These are phyloP conservation scores for Candida wancherniae DNA, from an alignment of 805 yeast genomes.

Conservation along the genomic window DNA sequence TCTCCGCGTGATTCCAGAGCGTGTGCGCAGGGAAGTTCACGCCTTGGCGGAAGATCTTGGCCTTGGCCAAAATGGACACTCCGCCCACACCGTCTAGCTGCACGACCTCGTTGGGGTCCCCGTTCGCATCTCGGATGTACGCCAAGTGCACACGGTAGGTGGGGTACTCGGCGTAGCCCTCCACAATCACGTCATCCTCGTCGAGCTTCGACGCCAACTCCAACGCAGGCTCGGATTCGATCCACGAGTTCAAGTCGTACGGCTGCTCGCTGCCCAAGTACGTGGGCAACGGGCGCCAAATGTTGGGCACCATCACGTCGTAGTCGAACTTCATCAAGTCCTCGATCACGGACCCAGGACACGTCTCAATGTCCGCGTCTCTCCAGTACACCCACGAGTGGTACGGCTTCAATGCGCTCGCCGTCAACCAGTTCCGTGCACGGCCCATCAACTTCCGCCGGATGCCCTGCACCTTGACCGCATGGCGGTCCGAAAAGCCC, in stretches of 20 bases:
- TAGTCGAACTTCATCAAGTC: conserved; percentile 63
- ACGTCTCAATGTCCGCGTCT: conserved; percentile 80
- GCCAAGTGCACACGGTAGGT: conserved; percentile 84
- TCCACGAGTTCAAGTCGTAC: conserved; percentile 95
- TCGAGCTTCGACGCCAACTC: conserved; percentile 58
- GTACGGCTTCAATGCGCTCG: conserved; percentile 70
- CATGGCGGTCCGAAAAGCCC: conserved; percentile 79
- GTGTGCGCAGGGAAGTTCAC: conserved; percentile 84
- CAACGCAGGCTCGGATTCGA: conserved; percentile 75
- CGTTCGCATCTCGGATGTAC: conserved; percentile 57
- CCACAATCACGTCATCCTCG: conserved; percentile 84
- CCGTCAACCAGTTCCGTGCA: conserved; percentile 79
- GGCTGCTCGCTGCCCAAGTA: conserved; percentile 91
- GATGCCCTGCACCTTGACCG: conserved; percentile 79
- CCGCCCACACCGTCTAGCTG: conserved; percentile 86
- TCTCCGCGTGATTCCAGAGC: conserved; percentile 80
- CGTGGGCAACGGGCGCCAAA: conserved; percentile 95
- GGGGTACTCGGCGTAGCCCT: conserved; percentile 83
- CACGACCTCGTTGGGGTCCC: conserved; percentile 58
- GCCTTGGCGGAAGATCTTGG: conserved; percentile 70
- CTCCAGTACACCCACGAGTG: conserved; percentile 93
- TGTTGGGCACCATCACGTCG: conserved; percentile 81
- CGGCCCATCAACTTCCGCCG: conserved; percentile 82
- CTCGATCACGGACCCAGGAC: conserved; percentile 72
- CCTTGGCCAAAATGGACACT: conserved; percentile 73